These are phyloP conservation scores for Protomyces pachydermus DNA, from an alignment of 1,139 yeast species.

Conservation along the genomic window DNA sequence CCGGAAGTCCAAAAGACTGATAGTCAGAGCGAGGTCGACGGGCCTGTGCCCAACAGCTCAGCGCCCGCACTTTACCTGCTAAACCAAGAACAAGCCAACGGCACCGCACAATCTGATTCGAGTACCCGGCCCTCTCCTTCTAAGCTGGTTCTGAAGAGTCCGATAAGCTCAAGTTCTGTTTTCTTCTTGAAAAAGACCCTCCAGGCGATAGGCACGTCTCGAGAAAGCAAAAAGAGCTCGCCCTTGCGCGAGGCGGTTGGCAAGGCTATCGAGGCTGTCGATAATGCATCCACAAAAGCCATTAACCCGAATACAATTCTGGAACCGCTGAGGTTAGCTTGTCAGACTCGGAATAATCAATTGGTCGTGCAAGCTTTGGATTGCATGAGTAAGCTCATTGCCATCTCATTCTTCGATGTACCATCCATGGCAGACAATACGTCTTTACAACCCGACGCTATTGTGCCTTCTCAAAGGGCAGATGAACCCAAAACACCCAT, in stretches of 20 bases:
- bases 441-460: conserved; percentile 35
- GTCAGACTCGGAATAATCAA: conserved; percentile 50
- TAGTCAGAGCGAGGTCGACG: no score
- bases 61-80: no score
- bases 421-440: conserved; percentile 42
- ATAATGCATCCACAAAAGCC: conserved; percentile 32
- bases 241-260: conserved; percentile 44
- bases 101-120: no score
- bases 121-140: no score
- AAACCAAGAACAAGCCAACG: no score
- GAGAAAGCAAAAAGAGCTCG: conserved; percentile 50
- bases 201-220: conserved; percentile 46
- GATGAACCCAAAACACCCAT: conserved; percentile 55
- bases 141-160: not conserved
- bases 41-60: no score
- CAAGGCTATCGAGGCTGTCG: conserved; percentile 43
- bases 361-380: conserved; percentile 57
- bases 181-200: conserved; percentile 48
- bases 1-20: no score
- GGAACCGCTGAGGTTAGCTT: conserved; percentile 59
- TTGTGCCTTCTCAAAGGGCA: conserved; percentile 42
- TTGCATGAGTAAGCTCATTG: conserved; percentile 60
- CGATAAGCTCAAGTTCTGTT: not conserved
- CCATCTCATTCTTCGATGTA: conserved; percentile 57
- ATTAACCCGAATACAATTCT: conserved; percentile 51